Percentiles rank a stretch among this genome's conserved stretches.
Conservation (phyloP, 768 basidiomycete genomes). For the Leccinum obscurum region DNA sequence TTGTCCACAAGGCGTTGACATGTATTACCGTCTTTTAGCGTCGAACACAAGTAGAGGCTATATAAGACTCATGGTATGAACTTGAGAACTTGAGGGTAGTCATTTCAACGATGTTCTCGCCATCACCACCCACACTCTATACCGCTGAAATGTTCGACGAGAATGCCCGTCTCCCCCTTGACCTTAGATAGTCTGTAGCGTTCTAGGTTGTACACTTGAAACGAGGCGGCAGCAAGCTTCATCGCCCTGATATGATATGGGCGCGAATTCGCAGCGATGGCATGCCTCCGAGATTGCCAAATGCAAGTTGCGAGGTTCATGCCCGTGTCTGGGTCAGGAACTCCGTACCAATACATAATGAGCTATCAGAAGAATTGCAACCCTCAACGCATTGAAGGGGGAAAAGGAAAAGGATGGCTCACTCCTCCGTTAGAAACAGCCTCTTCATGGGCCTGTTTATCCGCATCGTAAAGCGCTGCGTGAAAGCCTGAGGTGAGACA, state of each 20-base stretch:
- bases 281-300: conserved; percentile 88
- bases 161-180: conserved; percentile 55
- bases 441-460: conserved; percentile 88
- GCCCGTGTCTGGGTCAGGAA: conserved; percentile 71
- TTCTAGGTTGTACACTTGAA: conserved; percentile 78
- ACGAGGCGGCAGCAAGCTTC: conserved; percentile 72
- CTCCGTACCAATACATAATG: conserved; percentile 93
- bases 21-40: no score
- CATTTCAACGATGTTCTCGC: not conserved
- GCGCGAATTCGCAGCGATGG: conserved; percentile 73
- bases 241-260: conserved; percentile 85
- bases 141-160: conserved; percentile 58
- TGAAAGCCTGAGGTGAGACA: conserved; percentile 5
- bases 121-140: conserved; percentile 72
- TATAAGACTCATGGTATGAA: no score
- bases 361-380: conserved; percentile 43
- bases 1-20: no score
- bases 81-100: no score
- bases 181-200: conserved; percentile 72
- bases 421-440: conserved; percentile 87
- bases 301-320: conserved; percentile 95
- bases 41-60: no score
- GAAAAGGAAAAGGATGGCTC: conserved; percentile 29
- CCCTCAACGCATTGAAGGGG: conserved; percentile 6
- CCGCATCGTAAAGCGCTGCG: conserved; percentile 84